Base-by-base conservation (phyloP, 306 rosid genomes). In the Ormosia semicastrata region DNA sequence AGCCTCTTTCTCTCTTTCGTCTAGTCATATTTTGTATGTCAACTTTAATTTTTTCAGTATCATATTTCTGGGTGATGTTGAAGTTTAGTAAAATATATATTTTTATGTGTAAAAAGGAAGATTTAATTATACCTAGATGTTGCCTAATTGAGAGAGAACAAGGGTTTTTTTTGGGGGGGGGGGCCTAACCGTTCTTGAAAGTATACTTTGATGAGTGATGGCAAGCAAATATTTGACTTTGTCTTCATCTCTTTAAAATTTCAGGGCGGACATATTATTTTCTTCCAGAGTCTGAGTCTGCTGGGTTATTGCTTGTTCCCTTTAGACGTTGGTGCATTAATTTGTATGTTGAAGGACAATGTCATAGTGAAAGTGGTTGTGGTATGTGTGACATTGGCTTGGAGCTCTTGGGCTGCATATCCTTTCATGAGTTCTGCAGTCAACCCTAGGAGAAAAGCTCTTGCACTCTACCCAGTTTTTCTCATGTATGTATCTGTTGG, bases 321-420 rank as follows among this genome's bases (percentile, higher is more conserved):
- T 81, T 87, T 95, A 82, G 99, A 87, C 44, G 53, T 95, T 47
- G 99, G 99, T 44, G 99, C 99, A 34, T 49, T 95, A 71, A 83
- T 95, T 81, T 95, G 99, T 83, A 88, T 95, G 99, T 63, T 95
- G 85, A 92, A 93, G 87, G 93, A 91, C 91, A 89, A 91, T 83
- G 97, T 93, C 49, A 62, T 93, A 64, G 50, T 92, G 92, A 95
- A 93, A 88, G 65, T 95, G 74, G 83, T 92, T 69, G 97, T 92
- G 82, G 99, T 92, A 10, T 82, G 92, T 64, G 97, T 95, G 84
- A 90, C 99, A 30, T 76, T 95, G 86, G 98, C 96, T 13, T 95
- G 99, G 99, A 95, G 99, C 76, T 93, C 97, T 14, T 95, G 99
- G 99, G 93, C 99, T 14, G 99, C 99, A 32, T 95, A 95, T 79